phyloP scores from a whole-genome alignment of 2,329 filamentous ascomycete genomes.

The Boeremia lycopersici region DNA sequence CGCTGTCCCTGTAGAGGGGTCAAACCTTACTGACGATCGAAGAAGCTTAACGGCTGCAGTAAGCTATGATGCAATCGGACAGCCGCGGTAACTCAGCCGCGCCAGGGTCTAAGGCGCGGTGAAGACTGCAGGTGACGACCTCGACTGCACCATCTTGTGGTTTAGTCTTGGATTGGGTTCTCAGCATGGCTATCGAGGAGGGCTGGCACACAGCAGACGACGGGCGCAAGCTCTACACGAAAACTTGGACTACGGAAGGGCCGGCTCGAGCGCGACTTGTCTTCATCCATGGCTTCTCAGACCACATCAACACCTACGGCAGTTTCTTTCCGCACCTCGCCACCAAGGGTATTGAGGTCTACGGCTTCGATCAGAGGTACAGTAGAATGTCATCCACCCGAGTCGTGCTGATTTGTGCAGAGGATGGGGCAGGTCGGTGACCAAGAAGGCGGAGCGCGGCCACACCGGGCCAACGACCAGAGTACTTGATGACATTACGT shows the following conservation, averaged over 20 bases:
- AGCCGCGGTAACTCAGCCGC: slow-evolving; percentile 9
- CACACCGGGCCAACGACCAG: slow-evolving; percentile 73
- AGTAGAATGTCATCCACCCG: neutral
- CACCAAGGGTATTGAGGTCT: slow-evolving; percentile 73
- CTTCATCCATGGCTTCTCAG: slow-evolving; percentile 89
- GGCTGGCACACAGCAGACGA: slow-evolving; percentile 59
- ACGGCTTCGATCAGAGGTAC: slow-evolving; percentile 77
- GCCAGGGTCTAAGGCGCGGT: neutral
- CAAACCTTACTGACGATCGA: slow-evolving; percentile 11
- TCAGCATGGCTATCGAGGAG: slow-evolving; percentile 42
- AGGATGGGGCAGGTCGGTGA: slow-evolving; percentile 82
- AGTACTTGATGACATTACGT: slow-evolving; percentile 79
- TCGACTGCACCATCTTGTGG: too few species aligned
- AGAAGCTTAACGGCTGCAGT: slow-evolving; percentile 11
- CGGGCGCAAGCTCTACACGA: slow-evolving; percentile 63
- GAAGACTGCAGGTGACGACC: neutral
- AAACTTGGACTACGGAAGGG: slow-evolving; percentile 65
- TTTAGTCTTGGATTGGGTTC: too few species aligned
- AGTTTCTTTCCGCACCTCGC: slow-evolving; percentile 75
- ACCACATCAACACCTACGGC: slow-evolving; percentile 71
- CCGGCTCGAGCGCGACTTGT: slow-evolving; percentile 72
- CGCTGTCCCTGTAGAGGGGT: neutral
- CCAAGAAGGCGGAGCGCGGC: slow-evolving; percentile 66
- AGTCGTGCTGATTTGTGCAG: slow-evolving; percentile 35
- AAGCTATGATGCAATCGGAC: slow-evolving; percentile 15